These are phyloP conservation scores for Microcyclospora pomicola DNA, from an alignment of 2,329 filamentous ascomycete species.

Conservation along the genomic window DNA sequence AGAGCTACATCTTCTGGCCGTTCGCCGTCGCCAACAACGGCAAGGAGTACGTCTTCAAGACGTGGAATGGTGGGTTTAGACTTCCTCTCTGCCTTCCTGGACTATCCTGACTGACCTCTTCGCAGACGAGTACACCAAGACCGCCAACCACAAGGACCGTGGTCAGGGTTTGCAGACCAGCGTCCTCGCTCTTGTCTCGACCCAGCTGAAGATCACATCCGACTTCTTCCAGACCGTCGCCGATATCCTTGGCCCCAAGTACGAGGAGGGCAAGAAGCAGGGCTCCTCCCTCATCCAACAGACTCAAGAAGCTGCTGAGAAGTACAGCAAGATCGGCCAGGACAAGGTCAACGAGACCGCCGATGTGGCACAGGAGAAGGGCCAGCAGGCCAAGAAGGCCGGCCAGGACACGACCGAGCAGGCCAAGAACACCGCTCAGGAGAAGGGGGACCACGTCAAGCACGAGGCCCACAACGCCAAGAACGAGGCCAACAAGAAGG, in stretches of 20 bases:
- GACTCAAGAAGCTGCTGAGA: conserved; percentile 14
- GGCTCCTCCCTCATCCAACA: conserved; percentile 15
- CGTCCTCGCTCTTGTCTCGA: conserved; percentile 21
- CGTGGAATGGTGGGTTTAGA: conserved; percentile 18
- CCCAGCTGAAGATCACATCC: conserved; percentile 20
- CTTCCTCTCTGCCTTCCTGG: not conserved
- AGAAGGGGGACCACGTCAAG: conserved; percentile 4
- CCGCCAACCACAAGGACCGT: conserved; percentile 19
- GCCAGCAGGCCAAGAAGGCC: conserved; percentile 15
- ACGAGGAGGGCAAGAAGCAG: conserved; percentile 24
- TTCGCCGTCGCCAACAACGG: conserved; percentile 10
- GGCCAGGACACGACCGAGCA: conserved; percentile 8
- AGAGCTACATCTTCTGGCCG: conserved; percentile 48
- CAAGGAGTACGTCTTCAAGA: conserved; percentile 18
- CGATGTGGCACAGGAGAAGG: conserved; percentile 15
- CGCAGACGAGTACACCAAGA: conserved; percentile 26
- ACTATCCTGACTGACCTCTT: conserved; percentile 4
- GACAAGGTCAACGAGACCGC: conserved; percentile 15
- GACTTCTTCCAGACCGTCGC: conserved; percentile 21
- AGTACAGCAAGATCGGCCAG: conserved; percentile 14
- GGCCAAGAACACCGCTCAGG: conserved; percentile 9
- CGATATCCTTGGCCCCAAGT: conserved; percentile 21
- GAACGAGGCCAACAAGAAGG: conserved; percentile 5
- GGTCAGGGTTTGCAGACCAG: conserved; percentile 15
- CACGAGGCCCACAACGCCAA: conserved; percentile 2